Evolutionary conservation across 352 stramenopile genomes (phyloP), one percentile per base, ranked within the genome.

Genomic region (Pilasporangium apinafurcum): DNA sequence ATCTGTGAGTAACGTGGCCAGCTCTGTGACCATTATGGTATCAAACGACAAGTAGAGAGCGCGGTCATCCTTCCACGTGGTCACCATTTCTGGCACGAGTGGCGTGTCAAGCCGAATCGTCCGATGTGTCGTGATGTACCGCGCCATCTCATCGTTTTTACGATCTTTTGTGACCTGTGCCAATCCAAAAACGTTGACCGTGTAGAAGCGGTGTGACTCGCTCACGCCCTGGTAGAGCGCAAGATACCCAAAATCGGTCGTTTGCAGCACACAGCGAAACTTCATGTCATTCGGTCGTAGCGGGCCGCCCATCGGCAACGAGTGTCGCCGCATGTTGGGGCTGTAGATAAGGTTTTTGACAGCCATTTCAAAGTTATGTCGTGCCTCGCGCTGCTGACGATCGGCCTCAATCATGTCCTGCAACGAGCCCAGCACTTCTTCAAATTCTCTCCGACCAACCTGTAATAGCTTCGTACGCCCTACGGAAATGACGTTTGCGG

Each of bases 371-470:
- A 92, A 92, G 48, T 81, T 84, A 57, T 92, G 77, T 3, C 78
- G 72, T 12, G 77, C 81, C 31, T 92, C 78, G 20, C 81, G 32
- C 48, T 64, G 53, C 44, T 68, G 57, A 1, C 51, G 56, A 34
- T 70, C 61, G 24, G 63, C 53, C 47, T 65, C 57, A 28, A 56
- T 53, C 61, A 67, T 68, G 20, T 70, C 61, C 26, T 68, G 53
- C 10, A 70, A 42, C 20, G 60, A 70, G 7, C 49, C 42, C 0
- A 44, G 37, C 37, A 70, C 94, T 52, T 95, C 79, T 42, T 98
- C 86, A 44, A 99, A 99, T 51, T 98, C 95, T 30, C 98, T 87
- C 28, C 93, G 80, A 14, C 89, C 92, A 26, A 99, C 78, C 33
- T 91, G 87, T 12, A 92, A 56, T 27, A 92, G 48, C 65, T 92